A percentile compares a stretch with the other conserved stretches of the same genome.
phyloP scores from a whole-genome alignment of 805 yeast genomes.

The Yarrowia divulgata region DNA sequence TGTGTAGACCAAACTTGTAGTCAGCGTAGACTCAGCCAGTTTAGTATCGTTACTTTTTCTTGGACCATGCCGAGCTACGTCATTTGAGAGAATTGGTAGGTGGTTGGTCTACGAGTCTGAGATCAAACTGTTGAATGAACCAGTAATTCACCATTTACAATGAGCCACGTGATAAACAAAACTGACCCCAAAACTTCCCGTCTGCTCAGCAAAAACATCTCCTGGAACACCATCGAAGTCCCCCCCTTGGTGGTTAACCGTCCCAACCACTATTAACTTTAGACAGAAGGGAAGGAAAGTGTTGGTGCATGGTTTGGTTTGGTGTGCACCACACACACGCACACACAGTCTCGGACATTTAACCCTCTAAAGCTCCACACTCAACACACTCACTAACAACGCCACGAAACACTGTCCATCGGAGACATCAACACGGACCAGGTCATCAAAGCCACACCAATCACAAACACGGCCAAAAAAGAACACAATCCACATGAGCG shows the following conservation, averaged over 20 bases:
- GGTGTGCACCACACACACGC: background rate
- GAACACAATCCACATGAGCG: constrained; percentile 3
- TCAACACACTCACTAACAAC: constrained; percentile 2
- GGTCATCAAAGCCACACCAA: background rate
- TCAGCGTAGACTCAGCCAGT: too few species aligned
- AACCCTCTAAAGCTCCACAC: constrained; percentile 14
- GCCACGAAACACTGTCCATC: constrained; percentile 2
- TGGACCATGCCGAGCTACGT: background rate
- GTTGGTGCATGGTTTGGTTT: background rate
- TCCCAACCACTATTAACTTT: constrained; percentile 12
- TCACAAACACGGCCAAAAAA: background rate
- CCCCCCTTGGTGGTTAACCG: background rate
- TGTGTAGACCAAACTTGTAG: too few species aligned
- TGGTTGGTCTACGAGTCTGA: background rate
- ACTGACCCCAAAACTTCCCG: background rate
- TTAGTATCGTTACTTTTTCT: background rate
- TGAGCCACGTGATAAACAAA: too few species aligned
- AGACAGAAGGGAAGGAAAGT: background rate
- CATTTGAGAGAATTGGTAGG: constrained; percentile 8
- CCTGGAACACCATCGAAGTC: background rate
- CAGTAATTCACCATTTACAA: too few species aligned
- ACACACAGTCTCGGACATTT: background rate
- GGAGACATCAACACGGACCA: background rate
- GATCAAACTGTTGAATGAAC: too few species aligned
- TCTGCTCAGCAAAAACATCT: background rate